Percentiles rank a stretch among this genome's conserved stretches.
phyloP scores from a whole-genome alignment of 768 basidiomycete species.

The Macrolepiota fuliginosa region DNA sequence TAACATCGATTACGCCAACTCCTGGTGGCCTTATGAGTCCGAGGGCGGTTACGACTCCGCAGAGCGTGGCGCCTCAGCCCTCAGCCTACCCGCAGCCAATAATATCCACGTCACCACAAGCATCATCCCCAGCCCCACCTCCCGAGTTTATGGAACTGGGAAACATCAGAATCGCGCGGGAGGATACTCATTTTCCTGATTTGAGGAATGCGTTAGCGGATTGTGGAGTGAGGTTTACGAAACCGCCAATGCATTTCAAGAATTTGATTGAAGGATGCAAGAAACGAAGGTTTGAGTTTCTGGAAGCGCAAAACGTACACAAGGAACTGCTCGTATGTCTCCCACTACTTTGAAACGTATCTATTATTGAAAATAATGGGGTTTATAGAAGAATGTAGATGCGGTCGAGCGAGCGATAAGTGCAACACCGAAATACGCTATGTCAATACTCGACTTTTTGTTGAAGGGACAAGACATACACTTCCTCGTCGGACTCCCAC shows the following conservation, averaged over 20 bases:
- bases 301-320: conserved; percentile 2
- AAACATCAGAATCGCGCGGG: conserved; percentile 3
- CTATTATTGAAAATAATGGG: neutral
- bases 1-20: neutral
- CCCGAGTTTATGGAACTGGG: conserved; percentile 1
- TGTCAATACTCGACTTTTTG: conserved; percentile 29
- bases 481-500: conserved; percentile 34
- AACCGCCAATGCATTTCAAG: neutral
- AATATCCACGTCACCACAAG: neutral
- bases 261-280: conserved; percentile 1
- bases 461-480: conserved; percentile 28
- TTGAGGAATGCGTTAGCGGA: conserved; percentile 4
- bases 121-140: neutral
- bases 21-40: neutral
- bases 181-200: neutral
- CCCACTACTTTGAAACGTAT: neutral
- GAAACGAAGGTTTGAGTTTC: neutral
- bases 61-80: neutral
- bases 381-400: neutral
- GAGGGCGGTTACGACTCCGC: neutral
- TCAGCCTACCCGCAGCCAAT: neutral
- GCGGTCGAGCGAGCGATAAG: neutral
- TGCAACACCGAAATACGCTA: neutral
- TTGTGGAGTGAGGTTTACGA: conserved; percentile 8
- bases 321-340: conserved; percentile 1